Evolutionary conservation across 106 monocot genomes (phyloP).

Genomic region (Chionographis japonica): DNA sequence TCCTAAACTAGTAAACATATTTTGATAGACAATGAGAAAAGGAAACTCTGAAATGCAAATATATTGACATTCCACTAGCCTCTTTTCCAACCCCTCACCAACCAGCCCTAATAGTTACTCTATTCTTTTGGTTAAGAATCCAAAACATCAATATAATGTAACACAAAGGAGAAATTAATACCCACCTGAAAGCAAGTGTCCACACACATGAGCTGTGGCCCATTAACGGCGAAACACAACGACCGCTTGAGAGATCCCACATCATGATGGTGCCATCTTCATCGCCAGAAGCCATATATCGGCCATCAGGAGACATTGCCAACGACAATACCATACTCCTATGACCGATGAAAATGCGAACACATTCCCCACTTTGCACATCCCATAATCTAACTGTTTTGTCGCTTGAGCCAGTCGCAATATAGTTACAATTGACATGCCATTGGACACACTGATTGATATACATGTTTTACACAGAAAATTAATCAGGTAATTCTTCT

Average conservation of each 20-base stretch:
- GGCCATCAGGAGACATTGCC: constrained; percentile 95
- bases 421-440: constrained; percentile 98
- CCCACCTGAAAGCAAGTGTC: constrained; percentile 95
- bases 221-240: constrained; percentile 76
- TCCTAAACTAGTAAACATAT: too few species aligned
- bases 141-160: not conserved
- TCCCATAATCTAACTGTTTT: constrained; percentile 98
- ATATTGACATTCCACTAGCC: too few species aligned
- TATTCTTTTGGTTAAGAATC: not conserved
- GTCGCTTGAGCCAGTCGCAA: constrained; percentile 93
- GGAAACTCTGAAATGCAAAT: too few species aligned
- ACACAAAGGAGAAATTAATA: constrained; percentile 1
- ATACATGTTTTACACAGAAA: constrained; percentile 2
- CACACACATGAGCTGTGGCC: constrained; percentile 90
- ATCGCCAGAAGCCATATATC: constrained; percentile 97
- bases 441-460: constrained; percentile 85
- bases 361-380: constrained; percentile 89
- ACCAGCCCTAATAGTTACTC: too few species aligned
- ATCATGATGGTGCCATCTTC: constrained; percentile 98
- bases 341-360: constrained; percentile 94
- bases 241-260: constrained; percentile 90
- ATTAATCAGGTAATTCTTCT: not conserved
- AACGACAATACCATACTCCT: constrained; percentile 81
- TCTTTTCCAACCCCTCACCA: too few species aligned
- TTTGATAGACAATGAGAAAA: too few species aligned